A percentile compares a stretch with the other conserved stretches of the same genome.
Evolutionary conservation across 345 rosid genomes (phyloP).

Genomic region (Hibiscus tridactylites): DNA sequence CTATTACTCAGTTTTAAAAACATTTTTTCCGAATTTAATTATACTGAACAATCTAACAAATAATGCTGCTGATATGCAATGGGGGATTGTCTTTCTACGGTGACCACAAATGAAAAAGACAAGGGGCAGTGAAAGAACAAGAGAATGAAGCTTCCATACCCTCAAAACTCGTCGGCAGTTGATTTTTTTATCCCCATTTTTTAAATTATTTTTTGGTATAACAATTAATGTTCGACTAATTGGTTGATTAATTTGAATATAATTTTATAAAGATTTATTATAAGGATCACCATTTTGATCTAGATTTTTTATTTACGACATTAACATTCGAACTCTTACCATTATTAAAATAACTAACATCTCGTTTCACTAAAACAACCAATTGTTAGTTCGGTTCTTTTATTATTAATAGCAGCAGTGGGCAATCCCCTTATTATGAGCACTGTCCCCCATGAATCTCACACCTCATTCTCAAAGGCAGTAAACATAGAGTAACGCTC

Average conservation of each 20-base stretch:
- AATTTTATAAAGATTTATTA: too few relatives aligned
- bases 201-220: too few relatives aligned
- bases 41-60: neutral
- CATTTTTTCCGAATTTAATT: too few relatives aligned
- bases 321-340: too few relatives aligned
- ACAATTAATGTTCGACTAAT: too few relatives aligned
- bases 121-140: neutral
- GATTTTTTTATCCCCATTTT: too few relatives aligned
- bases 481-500: neutral
- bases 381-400: neutral
- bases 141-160: neutral
- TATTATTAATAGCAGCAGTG: neutral
- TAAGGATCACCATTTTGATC: accelerated
- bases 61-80: neutral
- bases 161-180: neutral
- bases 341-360: too few relatives aligned
- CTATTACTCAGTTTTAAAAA: too few relatives aligned
- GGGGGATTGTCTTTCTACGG: neutral
- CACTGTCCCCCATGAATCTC: neutral
- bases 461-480: neutral
- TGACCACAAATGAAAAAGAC: neutral
- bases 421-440: neutral
- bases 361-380: too few relatives aligned
- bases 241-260: too few relatives aligned
- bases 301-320: too few relatives aligned